Conservation (phyloP, 805 yeast species). For the Metschnikowia orientalis region DNA sequence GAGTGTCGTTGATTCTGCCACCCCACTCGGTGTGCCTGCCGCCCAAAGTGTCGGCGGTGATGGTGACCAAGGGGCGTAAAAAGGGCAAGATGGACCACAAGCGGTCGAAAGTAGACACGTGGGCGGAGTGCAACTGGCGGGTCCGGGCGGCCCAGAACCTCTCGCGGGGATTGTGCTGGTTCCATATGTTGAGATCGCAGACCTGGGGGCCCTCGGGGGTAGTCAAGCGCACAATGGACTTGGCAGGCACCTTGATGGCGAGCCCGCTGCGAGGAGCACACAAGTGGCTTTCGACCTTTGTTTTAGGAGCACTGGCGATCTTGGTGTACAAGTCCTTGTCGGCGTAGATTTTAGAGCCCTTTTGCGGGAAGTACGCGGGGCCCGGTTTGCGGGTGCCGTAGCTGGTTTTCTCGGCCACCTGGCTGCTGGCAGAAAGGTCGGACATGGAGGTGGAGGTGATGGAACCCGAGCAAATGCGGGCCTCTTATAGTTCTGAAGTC, state of each 20-base stretch:
- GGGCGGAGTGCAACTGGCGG: slow-evolving; percentile 60
- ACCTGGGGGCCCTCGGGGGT: slow-evolving; percentile 72
- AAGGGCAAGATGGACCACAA: slow-evolving; percentile 67
- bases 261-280: slow-evolving; percentile 55
- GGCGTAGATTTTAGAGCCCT: slow-evolving; percentile 50
- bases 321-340: slow-evolving; percentile 43
- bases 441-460: slow-evolving; percentile 4
- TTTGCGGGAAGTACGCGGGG: slow-evolving; percentile 55
- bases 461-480: background rate
- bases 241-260: slow-evolving; percentile 62
- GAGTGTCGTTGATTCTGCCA: slow-evolving; percentile 59
- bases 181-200: slow-evolving; percentile 66
- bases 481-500: background rate
- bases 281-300: slow-evolving; percentile 37
- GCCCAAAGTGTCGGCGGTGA: slow-evolving; percentile 54
- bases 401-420: slow-evolving; percentile 29
- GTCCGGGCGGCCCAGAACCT: slow-evolving; percentile 69
- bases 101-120: slow-evolving; percentile 57
- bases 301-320: slow-evolving; percentile 43
- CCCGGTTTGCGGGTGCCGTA: slow-evolving; percentile 41
- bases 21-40: slow-evolving; percentile 62
- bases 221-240: slow-evolving; percentile 52
- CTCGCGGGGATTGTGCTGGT: slow-evolving; percentile 55
- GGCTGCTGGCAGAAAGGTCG: slow-evolving; percentile 18
- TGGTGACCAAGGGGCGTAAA: slow-evolving; percentile 59